Evolutionary conservation across 352 stramenopile genomes (phyloP), one percentile per base, ranked within the genome.

Genomic region (Phytopythium delawarense): DNA sequence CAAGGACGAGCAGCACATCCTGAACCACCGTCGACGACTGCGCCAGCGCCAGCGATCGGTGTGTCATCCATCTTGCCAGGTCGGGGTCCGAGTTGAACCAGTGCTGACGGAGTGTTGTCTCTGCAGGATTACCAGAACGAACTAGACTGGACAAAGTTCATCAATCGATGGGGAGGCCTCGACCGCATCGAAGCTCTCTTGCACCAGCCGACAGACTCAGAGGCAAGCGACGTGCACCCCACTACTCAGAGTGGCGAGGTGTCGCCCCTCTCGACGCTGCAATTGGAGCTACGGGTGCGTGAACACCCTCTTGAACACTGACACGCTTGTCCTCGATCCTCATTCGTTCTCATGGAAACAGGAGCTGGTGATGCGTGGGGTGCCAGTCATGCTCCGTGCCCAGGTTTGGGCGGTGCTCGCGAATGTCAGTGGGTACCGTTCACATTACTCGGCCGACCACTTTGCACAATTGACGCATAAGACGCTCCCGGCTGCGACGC

Each of bases 1-100:
- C 49, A 87, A 87, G 60, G 74, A 84, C 45, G 78, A 87, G 57
- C 57, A 64, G 28, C 81, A 87, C 66, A 85, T 85, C 23, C 45
- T 84, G n/a, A 67, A 70, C 46, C 76, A 81, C 48, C 70, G 77
- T 4, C 70, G 63, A 20, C 73, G 79, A 4, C 52, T 76, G 20
- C 73, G 77, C 20, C 53, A 40, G 34, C 32, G 35, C 21, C 34
- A 59, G 39, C 51, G 30, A 32, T 32, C 32, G 35, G 55, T 61
- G 2, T 16, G 48, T 30, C 46, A 8, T 32, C 21, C 23, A 8
- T 32, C 21, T 0, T 28, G 46, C 3, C 13, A 21, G 9, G 9
- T 1, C n/a, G 34, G 23, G 48, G 35, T 54, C 25, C 21, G 34
- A 57, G 9, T 11, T 20, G 0, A 18, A n/a, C 15, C 15, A 9